Evolutionary conservation across 2,329 filamentous ascomycete species (phyloP), one percentile per base, ranked within the genome.

Genomic region (Leptographium flavum): DNA sequence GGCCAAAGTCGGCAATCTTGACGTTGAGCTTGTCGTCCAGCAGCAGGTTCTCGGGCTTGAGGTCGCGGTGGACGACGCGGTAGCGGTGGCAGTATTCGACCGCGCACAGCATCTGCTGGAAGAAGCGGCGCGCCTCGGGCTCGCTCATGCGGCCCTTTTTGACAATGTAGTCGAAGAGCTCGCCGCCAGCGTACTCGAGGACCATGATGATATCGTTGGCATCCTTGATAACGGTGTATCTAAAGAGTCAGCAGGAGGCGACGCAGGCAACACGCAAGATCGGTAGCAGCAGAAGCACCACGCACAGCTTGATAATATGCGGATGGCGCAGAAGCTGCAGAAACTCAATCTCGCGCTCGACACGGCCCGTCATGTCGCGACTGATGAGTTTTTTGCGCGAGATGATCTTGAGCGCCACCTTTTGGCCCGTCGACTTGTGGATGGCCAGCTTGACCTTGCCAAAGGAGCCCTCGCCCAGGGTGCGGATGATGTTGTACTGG

Each of bases 31-130:
- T 82, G 53, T 93, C 86, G 64, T 98, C 92, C 43, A 98, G 79
- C 37, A 98, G 75, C 41, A 98, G 68, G 60, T 98, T 98, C 69
- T 98, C 92, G 10, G 92, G 92, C 63, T 98, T 98, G 50, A 98
- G 68, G 62, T 98, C 92, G 61, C 92, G 83, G 64, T 98, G 92
- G 35, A 96, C 92, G 57, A 98, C 96, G 68, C 96, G 96, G 70
- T 98, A 92, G 50, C 92, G 78, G 65, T 98, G 92, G 59, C 92
- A 98, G 67, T 98, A 98, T 62, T 98, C 92, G 55, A 98, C 92
- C 37, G 92, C 92, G 62, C 92, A 95, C 45, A 98, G 84, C 66
- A 98, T 98, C 64, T 98, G 92, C 64, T 98, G 92, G 64, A 98
- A 98, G 70, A 98, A 95, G 54, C 90, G 87, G 47, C 92, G 81